These are phyloP conservation scores for Yarrowia deformans DNA, from an alignment of 805 yeast genomes.

Conservation along the genomic window DNA sequence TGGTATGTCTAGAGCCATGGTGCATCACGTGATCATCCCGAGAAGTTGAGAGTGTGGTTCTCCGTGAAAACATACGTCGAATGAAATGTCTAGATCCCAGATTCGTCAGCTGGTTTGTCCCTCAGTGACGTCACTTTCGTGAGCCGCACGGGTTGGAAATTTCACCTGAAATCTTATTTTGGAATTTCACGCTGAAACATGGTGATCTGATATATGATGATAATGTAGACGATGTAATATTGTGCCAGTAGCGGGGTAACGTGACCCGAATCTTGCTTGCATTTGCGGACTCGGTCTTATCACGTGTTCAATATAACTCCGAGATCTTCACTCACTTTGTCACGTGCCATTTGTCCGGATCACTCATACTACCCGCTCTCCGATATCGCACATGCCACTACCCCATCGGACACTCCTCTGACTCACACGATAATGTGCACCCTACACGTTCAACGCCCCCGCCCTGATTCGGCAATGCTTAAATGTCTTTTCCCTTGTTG, in stretches of 20 bases:
- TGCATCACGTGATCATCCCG: no score
- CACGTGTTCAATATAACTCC: neutral
- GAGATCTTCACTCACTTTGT: neutral
- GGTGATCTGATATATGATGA: neutral
- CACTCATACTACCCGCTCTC: neutral
- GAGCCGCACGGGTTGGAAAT: constrained; percentile 7
- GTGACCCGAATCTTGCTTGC: no score
- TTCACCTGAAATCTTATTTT: neutral
- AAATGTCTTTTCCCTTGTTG: constrained; percentile 2
- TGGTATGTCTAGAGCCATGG: no score
- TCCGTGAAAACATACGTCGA: no score
- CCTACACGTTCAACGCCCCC: neutral
- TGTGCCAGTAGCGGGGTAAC: neutral
- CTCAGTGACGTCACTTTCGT: neutral
- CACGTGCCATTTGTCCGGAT: neutral
- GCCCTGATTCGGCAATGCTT: constrained; percentile 26
- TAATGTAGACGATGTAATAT: neutral
- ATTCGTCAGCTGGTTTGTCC: neutral
- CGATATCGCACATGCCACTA: constrained; percentile 3
- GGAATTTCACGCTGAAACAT: neutral
- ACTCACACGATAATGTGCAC: constrained; percentile 17
- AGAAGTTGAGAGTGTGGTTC: no score
- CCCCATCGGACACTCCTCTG: neutral
- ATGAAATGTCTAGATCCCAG: no score
- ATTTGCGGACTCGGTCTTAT: neutral